Base-by-base conservation (phyloP, 129 eudicot species). In the Escallonia herrerae region DNA sequence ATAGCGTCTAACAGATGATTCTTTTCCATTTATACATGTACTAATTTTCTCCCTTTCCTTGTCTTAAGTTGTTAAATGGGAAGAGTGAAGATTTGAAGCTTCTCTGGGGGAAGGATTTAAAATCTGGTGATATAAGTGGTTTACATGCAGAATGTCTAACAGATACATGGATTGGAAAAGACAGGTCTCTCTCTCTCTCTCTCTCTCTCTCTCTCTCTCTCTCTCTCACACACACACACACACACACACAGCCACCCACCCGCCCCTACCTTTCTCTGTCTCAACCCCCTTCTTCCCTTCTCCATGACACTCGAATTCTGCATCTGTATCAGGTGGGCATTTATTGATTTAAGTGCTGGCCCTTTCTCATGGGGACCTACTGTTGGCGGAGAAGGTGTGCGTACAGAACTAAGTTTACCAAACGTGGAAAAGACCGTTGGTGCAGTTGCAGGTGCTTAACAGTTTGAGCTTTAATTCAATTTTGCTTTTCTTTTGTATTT, bases 361-460 rank as follows among this genome's bases (percentile, higher is more conserved):
- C 97, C 97, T 55, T 91, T 91, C 67, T 79, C 97, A 15, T 91
- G 97, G 97, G 97, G 97, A 33, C 97, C 97, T 70, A 89, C 97
- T 71, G 97, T 91, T 41, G 97, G 97, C 62, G 97, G 97, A 78
- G 96, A 87, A 81, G 97, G 97, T 68, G 97, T 91, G 58, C 97
- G 97, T 52, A 91, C 95, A 63, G 96, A 91, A 72, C 78, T 80
- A 46, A 91, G 91, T 69, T 79, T 91, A 73, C 97, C 97, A 12
- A 87, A 83, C 57, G 95, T 91, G 75, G 88, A 81, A 47, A 87
- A 83, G 78, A 91, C 97, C 22, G 79, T 91, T 45, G 97, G 97
- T 58, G 95, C 97, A 45, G 95, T 91, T 73, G 74, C 90, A 83
- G 97, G 97, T 91, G 80, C 52, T 66, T 3, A 43, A 69, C 61